A percentile compares a stretch with the other conserved stretches of the same genome.
These are phyloP conservation scores for Thielaviopsis cerberus DNA, from an alignment of 2,329 filamentous ascomycete genomes.

Conservation along the genomic window DNA sequence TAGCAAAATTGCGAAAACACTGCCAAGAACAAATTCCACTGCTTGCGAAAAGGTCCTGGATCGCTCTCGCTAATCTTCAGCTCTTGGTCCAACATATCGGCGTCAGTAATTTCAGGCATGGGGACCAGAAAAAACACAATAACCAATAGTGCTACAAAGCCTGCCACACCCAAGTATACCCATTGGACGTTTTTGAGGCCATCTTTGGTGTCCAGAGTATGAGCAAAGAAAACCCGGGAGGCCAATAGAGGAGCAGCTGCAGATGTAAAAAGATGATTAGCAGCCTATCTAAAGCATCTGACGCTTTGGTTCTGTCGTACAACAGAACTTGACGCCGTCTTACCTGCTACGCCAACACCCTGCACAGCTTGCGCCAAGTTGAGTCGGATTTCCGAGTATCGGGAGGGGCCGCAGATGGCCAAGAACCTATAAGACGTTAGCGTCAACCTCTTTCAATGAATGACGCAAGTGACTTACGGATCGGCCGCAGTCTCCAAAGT, in stretches of 20 bases:
- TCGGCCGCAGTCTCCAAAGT: slow-evolving; percentile 64
- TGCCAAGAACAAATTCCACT: slow-evolving; percentile 42
- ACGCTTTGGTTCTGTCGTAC: neutral
- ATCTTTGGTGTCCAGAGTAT: slow-evolving; percentile 28
- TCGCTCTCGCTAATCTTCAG: slow-evolving; percentile 24
- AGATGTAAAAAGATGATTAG: slow-evolving; percentile 25
- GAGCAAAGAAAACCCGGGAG: slow-evolving; percentile 41
- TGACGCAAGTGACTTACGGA: slow-evolving; percentile 30
- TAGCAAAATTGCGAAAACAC: slow-evolving; percentile 46
- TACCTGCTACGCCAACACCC: slow-evolving; percentile 48
- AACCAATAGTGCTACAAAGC: slow-evolving; percentile 38
- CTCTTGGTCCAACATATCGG: slow-evolving; percentile 39
- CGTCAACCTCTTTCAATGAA: neutral
- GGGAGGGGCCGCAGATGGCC: slow-evolving; percentile 36
- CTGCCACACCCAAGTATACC: slow-evolving; percentile 44
- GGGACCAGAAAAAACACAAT: slow-evolving; percentile 38
- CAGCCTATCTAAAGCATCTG: slow-evolving; percentile 20
- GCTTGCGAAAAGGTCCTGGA: slow-evolving; percentile 33
- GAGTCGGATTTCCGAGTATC: slow-evolving; percentile 54
- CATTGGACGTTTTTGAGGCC: slow-evolving; percentile 42
- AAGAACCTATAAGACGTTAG: slow-evolving; percentile 10
- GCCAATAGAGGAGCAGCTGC: slow-evolving; percentile 36
- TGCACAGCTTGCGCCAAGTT: slow-evolving; percentile 60
- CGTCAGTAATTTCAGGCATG: slow-evolving; percentile 36
- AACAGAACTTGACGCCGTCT: neutral